Conservation (phyloP, 495 filamentous ascomycete genomes). For the Neurospora sp. region DNA sequence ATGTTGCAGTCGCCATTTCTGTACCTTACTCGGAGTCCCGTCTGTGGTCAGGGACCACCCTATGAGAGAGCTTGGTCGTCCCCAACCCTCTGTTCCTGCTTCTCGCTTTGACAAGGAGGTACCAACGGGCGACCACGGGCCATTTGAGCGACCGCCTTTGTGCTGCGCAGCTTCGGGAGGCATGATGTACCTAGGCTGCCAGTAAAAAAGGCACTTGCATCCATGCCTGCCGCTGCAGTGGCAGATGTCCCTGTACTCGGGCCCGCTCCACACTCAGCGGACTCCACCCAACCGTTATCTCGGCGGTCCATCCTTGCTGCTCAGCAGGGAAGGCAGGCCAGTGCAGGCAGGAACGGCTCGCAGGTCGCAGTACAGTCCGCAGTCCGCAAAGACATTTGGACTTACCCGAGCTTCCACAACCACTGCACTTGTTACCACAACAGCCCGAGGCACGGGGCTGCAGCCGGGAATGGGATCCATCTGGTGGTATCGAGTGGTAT, state of each 20-base stretch:
- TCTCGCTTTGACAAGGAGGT: background rate
- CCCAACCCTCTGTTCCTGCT: background rate
- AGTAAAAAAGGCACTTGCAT: background rate
- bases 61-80: conserved; percentile 6
- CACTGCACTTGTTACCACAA: background rate
- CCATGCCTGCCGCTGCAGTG: background rate
- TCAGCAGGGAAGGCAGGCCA: background rate
- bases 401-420: background rate
- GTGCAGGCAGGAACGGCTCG: background rate
- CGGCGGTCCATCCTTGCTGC: background rate
- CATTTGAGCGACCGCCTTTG: background rate
- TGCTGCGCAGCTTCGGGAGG: background rate
- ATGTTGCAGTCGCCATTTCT: background rate
- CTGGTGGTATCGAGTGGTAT: background rate
- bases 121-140: background rate
- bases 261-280: background rate
- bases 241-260: background rate
- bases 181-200: background rate
- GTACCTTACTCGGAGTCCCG: background rate
- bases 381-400: background rate
- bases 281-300: background rate
- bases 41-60: conserved; percentile 11
- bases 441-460: background rate
- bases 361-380: background rate
- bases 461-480: background rate